Percentiles rank a stretch among this genome's conserved stretches.
phyloP scores from a whole-genome alignment of 108 stramenopile species.

The Nitzschia inconspicua region DNA sequence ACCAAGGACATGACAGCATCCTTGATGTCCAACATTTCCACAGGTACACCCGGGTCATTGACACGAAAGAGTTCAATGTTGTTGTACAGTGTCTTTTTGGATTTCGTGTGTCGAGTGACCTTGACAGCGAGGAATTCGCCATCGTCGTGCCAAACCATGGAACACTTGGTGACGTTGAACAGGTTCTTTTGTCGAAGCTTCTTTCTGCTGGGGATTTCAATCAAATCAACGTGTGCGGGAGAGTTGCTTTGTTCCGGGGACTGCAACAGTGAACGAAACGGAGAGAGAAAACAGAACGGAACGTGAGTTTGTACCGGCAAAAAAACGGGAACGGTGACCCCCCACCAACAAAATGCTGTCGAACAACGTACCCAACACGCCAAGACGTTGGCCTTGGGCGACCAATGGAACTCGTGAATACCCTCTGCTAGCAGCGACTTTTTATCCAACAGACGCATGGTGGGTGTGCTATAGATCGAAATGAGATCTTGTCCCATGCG shows the following conservation, averaged over 20 bases:
- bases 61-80: conserved; percentile 94
- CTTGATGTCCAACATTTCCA: conserved; percentile 94
- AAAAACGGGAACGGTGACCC: neutral
- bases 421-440: conserved; percentile 89
- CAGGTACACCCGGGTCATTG: conserved; percentile 82
- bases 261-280: conserved; percentile 10
- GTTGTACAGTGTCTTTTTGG: conserved; percentile 95
- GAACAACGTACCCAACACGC: conserved; percentile 85
- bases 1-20: conserved; percentile 90
- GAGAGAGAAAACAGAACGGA: neutral
- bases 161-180: conserved; percentile 90
- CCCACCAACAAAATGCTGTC: neutral
- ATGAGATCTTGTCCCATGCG: conserved; percentile 91
- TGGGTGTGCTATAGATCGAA: conserved; percentile 87
- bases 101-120: conserved; percentile 92
- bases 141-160: conserved; percentile 92
- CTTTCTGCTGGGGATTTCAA: conserved; percentile 88
- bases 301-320: neutral
- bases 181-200: conserved; percentile 94
- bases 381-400: conserved; percentile 86
- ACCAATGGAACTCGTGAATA: conserved; percentile 93
- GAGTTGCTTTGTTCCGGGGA: conserved; percentile 90
- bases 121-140: conserved; percentile 95
- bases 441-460: conserved; percentile 88
- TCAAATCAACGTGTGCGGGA: conserved; percentile 91